Conservation (phyloP, 2,329 filamentous ascomycete genomes). For the Sclerotinia trifoliorum region DNA sequence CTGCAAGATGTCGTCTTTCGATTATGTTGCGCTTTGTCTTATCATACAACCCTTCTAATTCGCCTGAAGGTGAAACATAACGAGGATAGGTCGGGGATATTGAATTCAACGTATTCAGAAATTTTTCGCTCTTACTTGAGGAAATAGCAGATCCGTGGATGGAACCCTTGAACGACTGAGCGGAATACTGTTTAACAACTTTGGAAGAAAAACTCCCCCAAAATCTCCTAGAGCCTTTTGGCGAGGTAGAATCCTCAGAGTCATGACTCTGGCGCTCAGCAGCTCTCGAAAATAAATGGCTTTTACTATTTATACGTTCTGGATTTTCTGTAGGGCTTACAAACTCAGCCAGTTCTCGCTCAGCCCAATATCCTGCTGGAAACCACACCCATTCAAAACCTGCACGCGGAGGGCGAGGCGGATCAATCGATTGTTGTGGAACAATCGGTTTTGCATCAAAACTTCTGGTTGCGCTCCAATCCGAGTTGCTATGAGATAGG, state of each 20-base stretch:
- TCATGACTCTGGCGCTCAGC: background rate
- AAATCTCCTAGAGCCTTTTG: slow-evolving; percentile 16
- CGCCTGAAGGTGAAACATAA: slow-evolving; percentile 18
- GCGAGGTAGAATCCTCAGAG: slow-evolving; percentile 15
- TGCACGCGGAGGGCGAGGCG: slow-evolving; percentile 53
- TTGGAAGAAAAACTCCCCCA: slow-evolving; percentile 16
- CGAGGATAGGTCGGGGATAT: slow-evolving; percentile 24
- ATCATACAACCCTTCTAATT: slow-evolving; percentile 29
- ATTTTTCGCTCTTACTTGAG: slow-evolving; percentile 7
- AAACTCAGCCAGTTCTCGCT: slow-evolving; percentile 45
- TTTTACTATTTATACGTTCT: slow-evolving; percentile 12
- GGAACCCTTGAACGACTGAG: background rate
- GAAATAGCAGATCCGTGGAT: slow-evolving; percentile 1
- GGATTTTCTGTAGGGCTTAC: background rate
- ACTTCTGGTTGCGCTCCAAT: slow-evolving; percentile 30
- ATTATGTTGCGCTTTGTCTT: slow-evolving; percentile 31
- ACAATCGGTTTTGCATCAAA: slow-evolving; percentile 10
- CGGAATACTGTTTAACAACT: slow-evolving; percentile 10
- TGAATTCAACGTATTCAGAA: slow-evolving; percentile 22
- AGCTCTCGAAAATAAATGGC: slow-evolving; percentile 1
- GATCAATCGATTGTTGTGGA: slow-evolving; percentile 42
- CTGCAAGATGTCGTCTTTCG: slow-evolving; percentile 17
- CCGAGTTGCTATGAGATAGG: slow-evolving; percentile 10
- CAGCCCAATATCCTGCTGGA: slow-evolving; percentile 62
- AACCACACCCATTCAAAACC: slow-evolving; percentile 64